These are phyloP conservation scores for Yamadazyma kanchanaburiensis DNA, from an alignment of 1,139 yeast genomes.

Conservation along the genomic window DNA sequence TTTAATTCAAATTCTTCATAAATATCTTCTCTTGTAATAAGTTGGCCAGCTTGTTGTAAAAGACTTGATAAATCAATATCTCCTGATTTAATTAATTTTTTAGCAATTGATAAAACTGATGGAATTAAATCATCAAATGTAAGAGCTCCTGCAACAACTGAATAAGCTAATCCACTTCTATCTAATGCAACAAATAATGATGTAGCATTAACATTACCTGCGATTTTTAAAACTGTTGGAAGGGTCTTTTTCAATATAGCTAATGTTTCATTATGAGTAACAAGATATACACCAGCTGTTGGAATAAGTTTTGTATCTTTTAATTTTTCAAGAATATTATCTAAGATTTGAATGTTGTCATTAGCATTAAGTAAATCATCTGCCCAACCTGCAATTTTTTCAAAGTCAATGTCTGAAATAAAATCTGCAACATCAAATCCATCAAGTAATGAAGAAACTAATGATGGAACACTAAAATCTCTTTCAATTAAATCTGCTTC, in stretches of 20 bases:
- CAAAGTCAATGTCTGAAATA: slow-evolving; percentile 20
- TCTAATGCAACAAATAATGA: slow-evolving; percentile 32
- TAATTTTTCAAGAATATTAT: slow-evolving; percentile 21
- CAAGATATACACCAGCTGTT: slow-evolving; percentile 20
- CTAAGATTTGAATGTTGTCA: slow-evolving; percentile 23
- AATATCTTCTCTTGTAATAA: slow-evolving; percentile 8
- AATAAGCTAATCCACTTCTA: slow-evolving; percentile 31
- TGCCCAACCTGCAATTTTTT: slow-evolving; percentile 30
- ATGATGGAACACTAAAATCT: slow-evolving; percentile 15
- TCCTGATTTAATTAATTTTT: slow-evolving; percentile 19
- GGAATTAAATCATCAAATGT: slow-evolving; percentile 27
- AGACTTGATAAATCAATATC: slow-evolving; percentile 17
- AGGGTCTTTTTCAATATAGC: slow-evolving; percentile 17
- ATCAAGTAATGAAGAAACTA: slow-evolving; percentile 14
- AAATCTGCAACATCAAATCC: slow-evolving; percentile 19
- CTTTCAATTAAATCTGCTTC: slow-evolving; percentile 19
- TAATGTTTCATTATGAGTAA: slow-evolving; percentile 24
- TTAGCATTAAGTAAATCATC: slow-evolving; percentile 23
- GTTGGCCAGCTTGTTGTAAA: slow-evolving; percentile 17
- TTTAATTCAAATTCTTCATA: slow-evolving; percentile 1
- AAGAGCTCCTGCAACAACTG: slow-evolving; percentile 23
- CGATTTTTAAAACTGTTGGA: slow-evolving; percentile 16
- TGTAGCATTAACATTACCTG: slow-evolving; percentile 23
- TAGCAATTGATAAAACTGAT: slow-evolving; percentile 21
- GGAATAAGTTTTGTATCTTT: slow-evolving; percentile 26